Conservation (phyloP, 257 asterid genomes). For the Solanum neorickii region DNA sequence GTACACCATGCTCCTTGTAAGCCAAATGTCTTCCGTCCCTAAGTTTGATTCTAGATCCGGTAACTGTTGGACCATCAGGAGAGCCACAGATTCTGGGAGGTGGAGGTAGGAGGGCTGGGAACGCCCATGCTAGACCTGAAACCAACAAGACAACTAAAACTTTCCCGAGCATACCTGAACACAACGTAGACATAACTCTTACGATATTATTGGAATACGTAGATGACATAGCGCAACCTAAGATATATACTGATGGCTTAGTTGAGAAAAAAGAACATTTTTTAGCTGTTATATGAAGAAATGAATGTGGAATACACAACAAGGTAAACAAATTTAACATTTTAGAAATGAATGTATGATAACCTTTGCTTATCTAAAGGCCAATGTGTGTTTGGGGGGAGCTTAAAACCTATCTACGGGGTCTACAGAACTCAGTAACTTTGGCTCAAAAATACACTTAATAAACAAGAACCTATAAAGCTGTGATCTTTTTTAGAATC, state of each 20-base stretch:
- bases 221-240: background rate
- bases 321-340: background rate
- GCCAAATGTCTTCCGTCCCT: conserved; percentile 73
- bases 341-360: no score
- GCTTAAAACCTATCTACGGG: no score
- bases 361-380: no score
- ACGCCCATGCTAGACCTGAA: conserved; percentile 51
- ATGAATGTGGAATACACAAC: background rate
- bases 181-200: background rate
- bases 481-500: background rate
- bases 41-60: conserved; percentile 60
- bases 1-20: conserved; percentile 71
- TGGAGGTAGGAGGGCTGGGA: conserved; percentile 47
- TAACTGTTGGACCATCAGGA: conserved; percentile 39
- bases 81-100: conserved; percentile 59
- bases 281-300: background rate
- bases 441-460: background rate
- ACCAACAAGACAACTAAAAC: conserved; percentile 25
- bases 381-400: no score
- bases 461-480: background rate
- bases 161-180: conserved; percentile 48
- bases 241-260: background rate
- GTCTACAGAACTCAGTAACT: no score
- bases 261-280: background rate
- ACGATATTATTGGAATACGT: background rate